Percentiles rank a stretch among this genome's conserved stretches.
Conservation (phyloP, 306 rosid genomes). For the Luffa acutangula region DNA sequence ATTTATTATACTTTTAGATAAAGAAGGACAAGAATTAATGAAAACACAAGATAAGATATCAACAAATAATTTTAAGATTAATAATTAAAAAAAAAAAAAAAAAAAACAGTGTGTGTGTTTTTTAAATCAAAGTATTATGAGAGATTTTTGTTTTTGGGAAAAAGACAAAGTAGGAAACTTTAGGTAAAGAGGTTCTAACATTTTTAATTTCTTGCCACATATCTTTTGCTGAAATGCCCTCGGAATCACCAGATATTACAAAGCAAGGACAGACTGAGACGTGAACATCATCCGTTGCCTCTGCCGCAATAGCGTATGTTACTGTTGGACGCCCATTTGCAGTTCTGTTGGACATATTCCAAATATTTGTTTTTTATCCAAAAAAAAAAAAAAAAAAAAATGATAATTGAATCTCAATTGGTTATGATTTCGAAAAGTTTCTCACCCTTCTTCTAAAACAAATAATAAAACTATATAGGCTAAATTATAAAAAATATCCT, state of each 20-base stretch:
- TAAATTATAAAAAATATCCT: too few species aligned
- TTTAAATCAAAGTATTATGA: background rate
- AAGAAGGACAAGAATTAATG: background rate
- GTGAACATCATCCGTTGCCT: slow-evolving; percentile 55
- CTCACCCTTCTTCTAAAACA: background rate
- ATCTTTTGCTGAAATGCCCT: slow-evolving; percentile 65
- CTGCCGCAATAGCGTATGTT: slow-evolving; percentile 79
- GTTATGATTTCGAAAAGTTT: background rate
- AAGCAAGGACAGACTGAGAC: slow-evolving; percentile 79
- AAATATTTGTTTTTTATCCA: background rate
- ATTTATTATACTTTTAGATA: background rate
- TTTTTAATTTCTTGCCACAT: slow-evolving; percentile 85
- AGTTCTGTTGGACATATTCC: slow-evolving; percentile 32
- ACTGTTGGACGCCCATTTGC: slow-evolving; percentile 50
- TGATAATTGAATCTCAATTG: too few species aligned
- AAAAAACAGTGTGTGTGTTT: too few species aligned
- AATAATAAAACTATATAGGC: too few species aligned
- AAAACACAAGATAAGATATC: background rate
- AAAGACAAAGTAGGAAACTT: background rate
- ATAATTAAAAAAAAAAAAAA: too few species aligned
- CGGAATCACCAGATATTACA: slow-evolving; percentile 61
- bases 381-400: too few species aligned
- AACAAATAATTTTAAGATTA: background rate
- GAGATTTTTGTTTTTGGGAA: background rate
- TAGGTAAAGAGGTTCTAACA: slow-evolving; percentile 24